phyloP scores from a whole-genome alignment of 2,329 filamentous ascomycete species.

The Botryotinia calthae region DNA sequence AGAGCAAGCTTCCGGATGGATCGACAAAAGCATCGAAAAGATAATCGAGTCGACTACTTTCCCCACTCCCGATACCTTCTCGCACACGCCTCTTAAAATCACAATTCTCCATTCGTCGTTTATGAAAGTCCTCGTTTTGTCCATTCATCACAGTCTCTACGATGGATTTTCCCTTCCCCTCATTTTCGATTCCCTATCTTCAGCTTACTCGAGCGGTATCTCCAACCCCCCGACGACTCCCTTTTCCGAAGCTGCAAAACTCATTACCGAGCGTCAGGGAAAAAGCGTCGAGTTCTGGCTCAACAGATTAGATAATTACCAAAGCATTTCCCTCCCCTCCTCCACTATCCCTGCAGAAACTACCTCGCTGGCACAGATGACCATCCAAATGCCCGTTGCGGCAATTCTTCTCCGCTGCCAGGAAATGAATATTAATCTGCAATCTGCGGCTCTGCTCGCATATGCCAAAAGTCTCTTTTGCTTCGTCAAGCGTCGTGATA shows the following conservation, averaged over 20 bases:
- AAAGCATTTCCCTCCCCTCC: background rate
- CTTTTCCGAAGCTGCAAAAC: background rate
- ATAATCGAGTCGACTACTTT: background rate
- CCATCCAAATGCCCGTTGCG: background rate
- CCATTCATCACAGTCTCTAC: conserved; percentile 55
- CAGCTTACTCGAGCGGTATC: background rate
- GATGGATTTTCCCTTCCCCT: conserved; percentile 50
- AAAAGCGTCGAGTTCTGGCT: conserved; percentile 11
- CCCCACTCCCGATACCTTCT: conserved; percentile 21
- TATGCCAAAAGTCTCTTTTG: conserved; percentile 10
- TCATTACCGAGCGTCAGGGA: background rate
- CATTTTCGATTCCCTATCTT: conserved; percentile 27
- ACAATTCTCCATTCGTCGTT: conserved; percentile 10
- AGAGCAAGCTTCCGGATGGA: background rate
- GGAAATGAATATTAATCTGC: conserved; percentile 3
- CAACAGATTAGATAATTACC: background rate
- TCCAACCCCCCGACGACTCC: background rate
- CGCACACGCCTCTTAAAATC: background rate
- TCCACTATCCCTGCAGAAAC: background rate
- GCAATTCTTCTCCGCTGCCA: conserved; percentile 5
- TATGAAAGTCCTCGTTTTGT: conserved; percentile 45
- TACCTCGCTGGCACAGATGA: background rate
- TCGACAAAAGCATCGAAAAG: background rate
- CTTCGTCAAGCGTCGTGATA: conserved; percentile 45
- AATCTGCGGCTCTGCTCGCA: conserved; percentile 5